phyloP scores from a whole-genome alignment of 78 protist species.

The Speleostelium caveatum region DNA sequence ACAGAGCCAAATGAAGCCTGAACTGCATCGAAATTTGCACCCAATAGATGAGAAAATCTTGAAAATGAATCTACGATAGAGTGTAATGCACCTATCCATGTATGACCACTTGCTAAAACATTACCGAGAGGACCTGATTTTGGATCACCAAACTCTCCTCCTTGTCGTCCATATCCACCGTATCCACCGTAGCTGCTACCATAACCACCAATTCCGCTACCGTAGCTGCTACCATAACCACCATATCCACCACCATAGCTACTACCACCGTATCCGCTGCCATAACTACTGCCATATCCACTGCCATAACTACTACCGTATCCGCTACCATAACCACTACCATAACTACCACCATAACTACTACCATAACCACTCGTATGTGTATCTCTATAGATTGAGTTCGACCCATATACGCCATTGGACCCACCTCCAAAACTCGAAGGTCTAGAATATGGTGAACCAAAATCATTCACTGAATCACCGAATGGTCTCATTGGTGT shows the following conservation, averaged over 20 bases:
- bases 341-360: conserved; percentile 18
- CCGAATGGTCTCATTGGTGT: conserved; percentile 70
- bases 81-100: conserved; percentile 36
- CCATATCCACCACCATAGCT: conserved; percentile 11
- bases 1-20: conserved; percentile 69
- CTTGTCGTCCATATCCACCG: conserved; percentile 10
- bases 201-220: conserved; percentile 24
- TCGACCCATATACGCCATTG: conserved; percentile 12
- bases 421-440: conserved; percentile 27
- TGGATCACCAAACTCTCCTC: not conserved
- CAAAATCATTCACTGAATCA: not conserved
- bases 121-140: not conserved
- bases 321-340: conserved; percentile 10
- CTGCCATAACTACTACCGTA: conserved; percentile 50
- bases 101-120: not conserved
- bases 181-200: conserved; percentile 41
- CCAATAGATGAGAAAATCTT: conserved; percentile 22
- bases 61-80: conserved; percentile 46
- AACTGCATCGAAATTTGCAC: conserved; percentile 79
- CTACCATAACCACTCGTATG: conserved; percentile 13
- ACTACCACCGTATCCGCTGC: conserved; percentile 22
- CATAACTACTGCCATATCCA: conserved; percentile 35
- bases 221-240: conserved; percentile 17
- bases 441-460: not conserved
- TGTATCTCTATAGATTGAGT: no score